A percentile compares a stretch with the other conserved stretches of the same genome.
These are phyloP conservation scores for Coniella vitis DNA, from an alignment of 2,329 filamentous ascomycete genomes.

Conservation along the genomic window DNA sequence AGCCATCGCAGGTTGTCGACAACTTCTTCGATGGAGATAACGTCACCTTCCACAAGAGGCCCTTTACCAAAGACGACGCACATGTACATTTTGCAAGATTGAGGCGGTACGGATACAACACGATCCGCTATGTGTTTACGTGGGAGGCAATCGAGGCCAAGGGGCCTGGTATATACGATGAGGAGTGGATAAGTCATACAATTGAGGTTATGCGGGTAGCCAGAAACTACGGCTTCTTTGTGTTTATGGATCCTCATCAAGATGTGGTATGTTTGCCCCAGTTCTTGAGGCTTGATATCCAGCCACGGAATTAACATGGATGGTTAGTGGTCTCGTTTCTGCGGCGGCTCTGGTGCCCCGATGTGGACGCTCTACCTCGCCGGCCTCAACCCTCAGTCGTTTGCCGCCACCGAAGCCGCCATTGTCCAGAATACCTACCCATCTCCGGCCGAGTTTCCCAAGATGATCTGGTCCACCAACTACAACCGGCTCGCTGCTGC, in stretches of 20 bases:
- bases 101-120: slow-evolving; percentile 89
- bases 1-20: slow-evolving; percentile 70
- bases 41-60: slow-evolving; percentile 80
- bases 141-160: slow-evolving; percentile 98
- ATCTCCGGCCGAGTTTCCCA: slow-evolving; percentile 78
- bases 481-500: slow-evolving; percentile 82
- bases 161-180: slow-evolving; percentile 86
- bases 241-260: slow-evolving; percentile 99
- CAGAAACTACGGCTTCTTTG: slow-evolving; percentile 85
- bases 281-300: background rate
- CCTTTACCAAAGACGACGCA: slow-evolving; percentile 77
- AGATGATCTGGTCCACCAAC: slow-evolving; percentile 99
- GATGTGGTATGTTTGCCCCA: slow-evolving; percentile 64
- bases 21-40: slow-evolving; percentile 90
- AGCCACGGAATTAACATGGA: background rate
- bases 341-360: slow-evolving; percentile 88
- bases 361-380: slow-evolving; percentile 98
- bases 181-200: slow-evolving; percentile 87
- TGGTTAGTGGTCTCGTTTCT: slow-evolving; percentile 82
- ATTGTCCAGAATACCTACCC: slow-evolving; percentile 93
- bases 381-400: slow-evolving; percentile 79
- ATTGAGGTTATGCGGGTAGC: slow-evolving; percentile 77
- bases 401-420: slow-evolving; percentile 81
- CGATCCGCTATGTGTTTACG: slow-evolving; percentile 92
- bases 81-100: slow-evolving; percentile 80